These are phyloP conservation scores for Zychaea mexicana DNA, from an alignment of 371 early-diverging fungal genomes.

Conservation along the genomic window DNA sequence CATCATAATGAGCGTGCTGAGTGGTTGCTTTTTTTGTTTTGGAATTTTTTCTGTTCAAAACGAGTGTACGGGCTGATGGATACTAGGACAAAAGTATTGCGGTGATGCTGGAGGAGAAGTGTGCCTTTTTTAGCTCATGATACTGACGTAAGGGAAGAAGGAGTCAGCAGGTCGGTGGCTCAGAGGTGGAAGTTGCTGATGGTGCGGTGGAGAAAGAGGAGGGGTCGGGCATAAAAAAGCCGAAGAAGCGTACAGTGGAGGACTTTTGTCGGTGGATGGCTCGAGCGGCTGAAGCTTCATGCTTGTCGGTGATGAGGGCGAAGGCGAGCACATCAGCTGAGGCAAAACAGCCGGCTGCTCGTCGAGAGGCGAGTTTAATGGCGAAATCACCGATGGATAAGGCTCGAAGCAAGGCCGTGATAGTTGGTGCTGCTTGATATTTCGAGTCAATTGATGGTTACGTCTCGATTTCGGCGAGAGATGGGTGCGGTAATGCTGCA, in stretches of 20 bases:
- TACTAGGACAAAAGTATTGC: too few species aligned
- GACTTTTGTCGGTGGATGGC: conserved; percentile 8
- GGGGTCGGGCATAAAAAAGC: conserved; percentile 15
- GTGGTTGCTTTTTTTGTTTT: too few species aligned
- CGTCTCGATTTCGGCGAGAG: conserved; percentile 62
- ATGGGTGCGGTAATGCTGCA: conserved; percentile 86
- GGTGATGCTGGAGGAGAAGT: background rate
- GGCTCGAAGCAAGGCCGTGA: background rate
- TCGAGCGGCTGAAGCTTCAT: conserved; percentile 20
- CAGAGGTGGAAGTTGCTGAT: conserved; percentile 8
- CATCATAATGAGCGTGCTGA: background rate
- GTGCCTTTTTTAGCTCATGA: background rate
- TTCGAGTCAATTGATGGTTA: conserved; percentile 12
- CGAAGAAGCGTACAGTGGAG: conserved; percentile 7
- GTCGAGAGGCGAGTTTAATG: conserved; percentile 5
- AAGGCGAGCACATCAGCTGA: conserved; percentile 8
- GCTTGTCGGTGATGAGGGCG: conserved; percentile 5
- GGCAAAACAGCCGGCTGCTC: conserved; percentile 6
- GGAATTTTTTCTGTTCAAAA: background rate
- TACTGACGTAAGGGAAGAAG: conserved; percentile 4
- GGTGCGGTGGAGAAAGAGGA: conserved; percentile 10
- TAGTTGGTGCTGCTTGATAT: conserved; percentile 12
- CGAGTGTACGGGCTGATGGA: background rate
- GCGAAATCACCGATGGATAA: background rate
- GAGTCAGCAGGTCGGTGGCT: background rate